A percentile compares a stretch with the other conserved stretches of the same genome.
Evolutionary conservation across 495 filamentous ascomycete species (phyloP).

Genomic region (Cladorrhinum samala): DNA sequence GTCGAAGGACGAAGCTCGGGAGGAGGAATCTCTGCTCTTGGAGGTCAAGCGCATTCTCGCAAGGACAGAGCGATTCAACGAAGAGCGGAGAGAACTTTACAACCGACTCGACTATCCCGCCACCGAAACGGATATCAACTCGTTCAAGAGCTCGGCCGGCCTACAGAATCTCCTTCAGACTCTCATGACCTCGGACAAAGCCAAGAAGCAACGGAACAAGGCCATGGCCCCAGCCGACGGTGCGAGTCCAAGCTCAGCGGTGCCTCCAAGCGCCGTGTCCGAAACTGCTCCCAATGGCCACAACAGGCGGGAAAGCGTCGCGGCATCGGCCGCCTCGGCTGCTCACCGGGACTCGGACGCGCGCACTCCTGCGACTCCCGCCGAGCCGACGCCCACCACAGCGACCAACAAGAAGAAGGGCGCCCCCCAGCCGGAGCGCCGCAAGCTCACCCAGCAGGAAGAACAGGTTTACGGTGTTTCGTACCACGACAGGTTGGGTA

Average conservation of each 20-base stretch:
- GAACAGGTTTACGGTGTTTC: conserved; percentile 75
- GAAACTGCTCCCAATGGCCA: conserved; percentile 16
- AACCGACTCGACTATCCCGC: conserved; percentile 73
- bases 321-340: conserved; percentile 26
- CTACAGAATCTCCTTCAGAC: conserved; percentile 73
- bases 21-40: conserved; percentile 80
- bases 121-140: conserved; percentile 58
- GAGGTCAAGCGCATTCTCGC: conserved; percentile 86
- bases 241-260: conserved; percentile 29
- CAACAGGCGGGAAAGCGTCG: conserved; percentile 47
- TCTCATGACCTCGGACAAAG: conserved; percentile 72
- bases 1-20: conserved; percentile 77
- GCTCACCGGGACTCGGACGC: conserved; percentile 44
- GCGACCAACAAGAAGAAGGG: conserved; percentile 49
- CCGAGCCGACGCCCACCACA: conserved; percentile 23
- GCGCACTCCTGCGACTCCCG: conserved; percentile 32
- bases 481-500: conserved; percentile 79
- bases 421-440: conserved; percentile 45
- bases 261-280: conserved; percentile 30
- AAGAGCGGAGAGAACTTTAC: conserved; percentile 87
- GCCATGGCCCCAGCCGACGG: conserved; percentile 52
- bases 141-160: conserved; percentile 73
- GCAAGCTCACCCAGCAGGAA: conserved; percentile 66
- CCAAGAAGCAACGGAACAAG: conserved; percentile 62
- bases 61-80: conserved; percentile 72